Conservation (phyloP, 2,329 filamentous ascomycete genomes). For the Eutypa lata region DNA sequence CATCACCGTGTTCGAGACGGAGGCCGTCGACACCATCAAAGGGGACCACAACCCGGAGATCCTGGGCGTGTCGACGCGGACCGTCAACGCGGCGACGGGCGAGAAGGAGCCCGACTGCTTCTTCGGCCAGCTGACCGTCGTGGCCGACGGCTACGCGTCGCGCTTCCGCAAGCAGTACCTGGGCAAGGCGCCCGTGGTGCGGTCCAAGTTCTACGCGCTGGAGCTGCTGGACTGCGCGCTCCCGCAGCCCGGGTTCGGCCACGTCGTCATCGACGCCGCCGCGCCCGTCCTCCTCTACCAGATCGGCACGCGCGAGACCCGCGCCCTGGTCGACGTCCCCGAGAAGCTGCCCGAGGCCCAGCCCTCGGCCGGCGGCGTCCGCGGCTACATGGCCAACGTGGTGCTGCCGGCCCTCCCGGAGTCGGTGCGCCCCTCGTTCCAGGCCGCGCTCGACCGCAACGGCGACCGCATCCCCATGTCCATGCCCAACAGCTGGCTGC, state of each 20-base stretch:
- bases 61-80: conserved; percentile 76
- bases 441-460: conserved; percentile 62
- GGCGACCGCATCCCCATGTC: conserved; percentile 71
- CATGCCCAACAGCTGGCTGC: conserved; percentile 96
- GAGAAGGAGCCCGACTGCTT: conserved; percentile 67
- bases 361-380: conserved; percentile 74
- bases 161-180: conserved; percentile 85
- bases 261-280: conserved; percentile 79
- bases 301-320: conserved; percentile 92
- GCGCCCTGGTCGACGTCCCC: conserved; percentile 85
- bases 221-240: conserved; percentile 87
- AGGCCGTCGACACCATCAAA: conserved; percentile 72
- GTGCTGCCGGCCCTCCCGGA: conserved; percentile 76
- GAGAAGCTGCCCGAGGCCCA: conserved; percentile 71
- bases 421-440: conserved; percentile 69
- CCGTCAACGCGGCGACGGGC: conserved; percentile 54
- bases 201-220: conserved; percentile 88
- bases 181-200: conserved; percentile 62
- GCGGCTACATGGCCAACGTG: conserved; percentile 75
- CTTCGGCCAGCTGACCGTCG: conserved; percentile 84
- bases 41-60: conserved; percentile 68
- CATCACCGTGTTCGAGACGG: conserved; percentile 88
- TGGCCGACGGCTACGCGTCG: conserved; percentile 89
- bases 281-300: conserved; percentile 88
- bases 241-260: conserved; percentile 72